A percentile compares a stretch with the other conserved stretches of the same genome.
These are phyloP conservation scores for Sarocladium kiliense DNA, from an alignment of 2,329 filamentous ascomycete species.

Conservation along the genomic window DNA sequence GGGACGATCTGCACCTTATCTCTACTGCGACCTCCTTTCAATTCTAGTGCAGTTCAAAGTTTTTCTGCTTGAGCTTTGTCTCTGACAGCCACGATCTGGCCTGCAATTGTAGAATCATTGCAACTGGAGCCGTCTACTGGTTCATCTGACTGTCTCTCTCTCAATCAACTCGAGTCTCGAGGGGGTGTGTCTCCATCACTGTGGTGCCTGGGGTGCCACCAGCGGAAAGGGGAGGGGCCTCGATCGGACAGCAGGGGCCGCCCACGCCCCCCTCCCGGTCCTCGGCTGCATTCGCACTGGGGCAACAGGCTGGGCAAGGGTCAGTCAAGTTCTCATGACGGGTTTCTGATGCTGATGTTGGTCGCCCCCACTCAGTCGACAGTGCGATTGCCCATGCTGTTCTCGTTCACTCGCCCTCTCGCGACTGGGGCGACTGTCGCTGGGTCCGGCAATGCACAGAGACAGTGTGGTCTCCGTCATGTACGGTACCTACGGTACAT, in stretches of 20 bases:
- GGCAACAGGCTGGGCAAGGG: constrained; percentile 7
- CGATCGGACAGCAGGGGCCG: constrained; percentile 7
- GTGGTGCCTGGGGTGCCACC: background rate
- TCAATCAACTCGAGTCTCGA: background rate
- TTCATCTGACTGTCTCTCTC: background rate
- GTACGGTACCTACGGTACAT: background rate
- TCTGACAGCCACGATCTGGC: background rate
- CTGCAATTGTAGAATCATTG: too few relatives aligned
- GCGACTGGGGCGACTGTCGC: background rate
- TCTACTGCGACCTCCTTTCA: background rate
- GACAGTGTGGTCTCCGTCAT: background rate
- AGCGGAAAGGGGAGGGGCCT: background rate
- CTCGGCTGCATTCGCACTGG: constrained; percentile 1
- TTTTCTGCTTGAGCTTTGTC: background rate
- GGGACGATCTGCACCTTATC: constrained; percentile 3
- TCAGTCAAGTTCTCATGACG: background rate
- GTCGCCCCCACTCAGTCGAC: background rate
- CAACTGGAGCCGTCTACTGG: too few relatives aligned
- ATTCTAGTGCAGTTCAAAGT: background rate
- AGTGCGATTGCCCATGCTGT: background rate
- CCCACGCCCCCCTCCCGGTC: background rate
- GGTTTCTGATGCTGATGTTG: constrained; percentile 2
- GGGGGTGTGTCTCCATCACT: constrained; percentile 2
- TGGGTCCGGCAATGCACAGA: constrained; percentile 8
- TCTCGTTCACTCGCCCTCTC: background rate